Evolutionary conservation across 2,329 filamentous ascomycete genomes (phyloP), one percentile per base, ranked within the genome.

Genomic region (Epichloe glyceriae): DNA sequence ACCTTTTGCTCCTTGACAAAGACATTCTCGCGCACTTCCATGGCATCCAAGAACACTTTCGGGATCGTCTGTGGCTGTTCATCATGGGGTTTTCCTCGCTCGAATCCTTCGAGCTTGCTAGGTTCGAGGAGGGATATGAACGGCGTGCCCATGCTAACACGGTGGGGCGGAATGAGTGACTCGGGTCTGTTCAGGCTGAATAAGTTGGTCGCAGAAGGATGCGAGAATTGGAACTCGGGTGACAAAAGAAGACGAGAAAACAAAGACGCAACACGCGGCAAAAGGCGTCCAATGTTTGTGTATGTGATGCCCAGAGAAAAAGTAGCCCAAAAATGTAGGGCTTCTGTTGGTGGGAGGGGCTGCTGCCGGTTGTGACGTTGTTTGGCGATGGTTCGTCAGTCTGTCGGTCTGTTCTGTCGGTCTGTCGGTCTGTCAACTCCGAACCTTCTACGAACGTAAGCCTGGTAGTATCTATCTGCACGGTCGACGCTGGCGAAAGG

Each of bases 1-100:
- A 80, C 70, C 0, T 66, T 58, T 59, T 85, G 81, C 60, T 84
- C 82, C 7, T 68, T 38, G 22, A 84, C 76, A 58, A 82, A 85
- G 49, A 85, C 81, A 17, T 66, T 60, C 53, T 79, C 70, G 37
- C 82, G 78, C 42, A 85, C 74, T 49, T 69, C 65, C 79, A 85
- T 83, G 55, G 79, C 79, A 57, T 83, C 79, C 46, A 76, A 65
- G 65, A 88, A 87, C 40, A 72, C 59, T 33, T 66, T 61, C 0
- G 83, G 77, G 54, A 81, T 67, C 30, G 63, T 60, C 1, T 63
- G 19, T 1, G 70, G 63, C 58, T 82, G 79, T 50, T 68, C 56
- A 11, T 69, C 60, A n/a, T 67, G 62, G 1, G 68, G 62, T 7
- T 60, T 60, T 12, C 60, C 65, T 34, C 63, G 62, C 57, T 73